Conservation (phyloP, 352 stramenopile species). For the Phytopythium sindhum region DNA sequence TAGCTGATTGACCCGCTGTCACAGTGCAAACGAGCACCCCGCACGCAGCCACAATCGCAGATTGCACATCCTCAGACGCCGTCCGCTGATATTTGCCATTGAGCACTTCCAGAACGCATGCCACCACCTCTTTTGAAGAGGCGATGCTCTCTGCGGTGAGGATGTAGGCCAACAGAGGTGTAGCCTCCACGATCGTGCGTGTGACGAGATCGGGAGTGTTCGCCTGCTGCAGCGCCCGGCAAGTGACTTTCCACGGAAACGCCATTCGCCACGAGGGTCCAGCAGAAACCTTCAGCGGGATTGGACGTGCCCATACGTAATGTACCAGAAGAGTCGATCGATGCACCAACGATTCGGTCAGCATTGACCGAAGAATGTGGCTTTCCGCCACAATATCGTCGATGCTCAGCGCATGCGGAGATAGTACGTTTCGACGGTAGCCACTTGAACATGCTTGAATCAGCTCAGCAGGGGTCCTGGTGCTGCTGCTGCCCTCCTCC, state of each 20-base stretch:
- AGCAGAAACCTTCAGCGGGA: conserved; percentile 23
- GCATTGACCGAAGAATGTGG: conserved; percentile 6
- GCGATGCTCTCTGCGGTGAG: conserved; percentile 27
- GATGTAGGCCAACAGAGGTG: conserved; percentile 40
- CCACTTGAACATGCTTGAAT: conserved; percentile 5
- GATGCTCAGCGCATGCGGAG: conserved; percentile 6
- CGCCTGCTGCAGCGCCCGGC: conserved; percentile 31
- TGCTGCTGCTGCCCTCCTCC: background rate
- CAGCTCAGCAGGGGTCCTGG: background rate
- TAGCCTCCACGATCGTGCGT: conserved; percentile 33
- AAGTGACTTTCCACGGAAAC: conserved; percentile 35
- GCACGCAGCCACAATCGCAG: conserved; percentile 27
- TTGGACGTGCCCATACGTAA: conserved; percentile 45
- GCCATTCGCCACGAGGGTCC: conserved; percentile 40
- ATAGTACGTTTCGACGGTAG: background rate
- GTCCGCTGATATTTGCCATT: conserved; percentile 26
- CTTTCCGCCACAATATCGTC: conserved; percentile 18
- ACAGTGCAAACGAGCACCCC: conserved; percentile 36
- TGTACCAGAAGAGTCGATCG: conserved; percentile 31
- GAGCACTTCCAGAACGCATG: conserved; percentile 41
- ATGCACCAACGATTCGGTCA: background rate
- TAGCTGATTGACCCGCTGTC: conserved; percentile 13
- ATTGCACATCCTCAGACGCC: conserved; percentile 19
- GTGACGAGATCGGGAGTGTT: conserved; percentile 17
- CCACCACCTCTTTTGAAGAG: conserved; percentile 31